These are phyloP conservation scores for Neonectria neomacrospora DNA, from an alignment of 2,329 filamentous ascomycete species.

Conservation along the genomic window DNA sequence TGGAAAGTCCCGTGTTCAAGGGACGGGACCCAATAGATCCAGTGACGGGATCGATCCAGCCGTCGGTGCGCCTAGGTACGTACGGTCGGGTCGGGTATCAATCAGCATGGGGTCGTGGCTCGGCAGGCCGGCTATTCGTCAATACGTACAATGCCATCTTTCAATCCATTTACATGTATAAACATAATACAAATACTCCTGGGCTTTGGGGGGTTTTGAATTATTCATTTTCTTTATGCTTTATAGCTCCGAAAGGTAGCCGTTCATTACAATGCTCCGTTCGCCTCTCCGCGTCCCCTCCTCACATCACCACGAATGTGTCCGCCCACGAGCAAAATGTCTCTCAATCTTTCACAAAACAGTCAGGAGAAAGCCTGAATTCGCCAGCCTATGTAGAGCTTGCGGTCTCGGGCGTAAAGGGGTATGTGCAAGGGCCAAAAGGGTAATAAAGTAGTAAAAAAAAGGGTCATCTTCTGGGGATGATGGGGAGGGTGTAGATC, in stretches of 20 bases:
- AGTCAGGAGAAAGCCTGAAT: conserved; percentile 24
- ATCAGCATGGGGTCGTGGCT: not conserved
- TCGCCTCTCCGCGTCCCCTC: conserved; percentile 27
- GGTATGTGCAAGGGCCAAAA: conserved; percentile 40
- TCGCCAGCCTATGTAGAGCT: conserved; percentile 28
- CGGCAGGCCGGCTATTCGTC: conserved; percentile 1
- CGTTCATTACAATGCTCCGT: conserved; percentile 33
- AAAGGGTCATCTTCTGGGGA: conserved; percentile 17
- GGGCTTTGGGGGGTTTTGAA: not conserved
- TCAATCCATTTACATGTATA: not conserved
- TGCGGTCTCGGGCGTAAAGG: conserved; percentile 23
- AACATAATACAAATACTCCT: no score
- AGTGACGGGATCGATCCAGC: not conserved
- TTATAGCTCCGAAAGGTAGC: conserved; percentile 16
- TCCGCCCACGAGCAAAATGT: conserved; percentile 7
- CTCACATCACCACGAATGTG: conserved; percentile 13
- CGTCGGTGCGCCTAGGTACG: no score
- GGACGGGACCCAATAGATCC: not conserved
- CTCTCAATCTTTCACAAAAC: conserved; percentile 32
- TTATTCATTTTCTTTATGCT: conserved; percentile 20
- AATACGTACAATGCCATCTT: not conserved
- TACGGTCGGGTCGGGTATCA: not conserved
- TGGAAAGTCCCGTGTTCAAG: conserved; percentile 10
- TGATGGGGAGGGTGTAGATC: conserved; percentile 13
- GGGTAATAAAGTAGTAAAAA: conserved; percentile 26